Evolutionary conservation across 139 green algal genomes (phyloP).

Genomic region (Picochlorum sp.): DNA sequence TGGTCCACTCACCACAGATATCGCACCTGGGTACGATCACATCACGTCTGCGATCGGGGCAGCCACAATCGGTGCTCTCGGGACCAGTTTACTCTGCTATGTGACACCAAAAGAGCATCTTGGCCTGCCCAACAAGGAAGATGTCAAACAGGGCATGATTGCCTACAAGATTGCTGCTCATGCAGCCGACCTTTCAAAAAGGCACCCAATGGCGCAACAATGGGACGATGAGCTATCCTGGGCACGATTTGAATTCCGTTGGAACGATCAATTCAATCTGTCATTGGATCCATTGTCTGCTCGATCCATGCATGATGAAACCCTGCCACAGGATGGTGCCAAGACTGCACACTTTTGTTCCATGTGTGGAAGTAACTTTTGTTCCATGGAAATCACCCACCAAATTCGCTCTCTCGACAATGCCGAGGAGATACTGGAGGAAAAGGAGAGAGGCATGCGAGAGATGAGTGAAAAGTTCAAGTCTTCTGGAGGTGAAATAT

Average conservation of each 20-base stretch:
- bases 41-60: constrained; percentile 95
- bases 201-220: constrained; percentile 69
- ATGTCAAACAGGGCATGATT: constrained; percentile 88
- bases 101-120: constrained; percentile 98
- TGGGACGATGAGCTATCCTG: constrained; percentile 84
- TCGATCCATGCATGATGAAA: constrained; percentile 74
- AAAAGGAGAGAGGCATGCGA: constrained; percentile 52
- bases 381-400: constrained; percentile 79
- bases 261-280: constrained; percentile 93
- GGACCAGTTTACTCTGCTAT: constrained; percentile 94
- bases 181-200: constrained; percentile 91
- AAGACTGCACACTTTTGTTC: constrained; percentile 61
- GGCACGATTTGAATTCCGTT: constrained; percentile 95
- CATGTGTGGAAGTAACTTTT: constrained; percentile 94
- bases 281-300: constrained; percentile 85
- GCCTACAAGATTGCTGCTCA: constrained; percentile 98
- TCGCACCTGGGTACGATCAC: constrained; percentile 94
- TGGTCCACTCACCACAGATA: constrained; percentile 90
- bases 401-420: constrained; percentile 31
- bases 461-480: constrained; percentile 79
- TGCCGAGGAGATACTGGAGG: constrained; percentile 10
- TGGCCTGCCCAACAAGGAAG: constrained; percentile 82
- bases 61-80: constrained; percentile 81
- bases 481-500: constrained; percentile 59
- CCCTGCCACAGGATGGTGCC: constrained; percentile 68